A percentile compares a stretch with the other conserved stretches of the same genome.
These are phyloP conservation scores for Leavenworthia alabamica DNA, from an alignment of 345 rosid genomes.

Conservation along the genomic window DNA sequence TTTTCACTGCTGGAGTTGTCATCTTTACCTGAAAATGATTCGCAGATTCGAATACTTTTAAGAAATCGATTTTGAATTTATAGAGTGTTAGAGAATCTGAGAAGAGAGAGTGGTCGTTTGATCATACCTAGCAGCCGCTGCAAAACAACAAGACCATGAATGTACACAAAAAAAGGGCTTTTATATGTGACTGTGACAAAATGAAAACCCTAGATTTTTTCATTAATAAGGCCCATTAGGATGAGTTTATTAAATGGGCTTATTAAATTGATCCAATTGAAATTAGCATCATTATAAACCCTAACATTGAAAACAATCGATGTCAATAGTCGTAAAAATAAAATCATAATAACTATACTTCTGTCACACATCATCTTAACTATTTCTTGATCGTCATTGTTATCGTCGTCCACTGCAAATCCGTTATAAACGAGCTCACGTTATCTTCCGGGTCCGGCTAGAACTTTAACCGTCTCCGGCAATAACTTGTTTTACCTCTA, in stretches of 20 bases:
- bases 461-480: constrained; percentile 25
- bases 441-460: constrained; percentile 4
- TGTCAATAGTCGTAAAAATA: no score
- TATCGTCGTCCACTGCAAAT: constrained; percentile 25
- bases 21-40: constrained; percentile 8
- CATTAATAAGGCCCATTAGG: background rate
- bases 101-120: background rate
- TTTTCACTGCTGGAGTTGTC: constrained; percentile 30
- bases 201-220: constrained; percentile 3
- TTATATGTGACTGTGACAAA: background rate
- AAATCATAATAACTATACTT: no score
- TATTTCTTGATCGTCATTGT: constrained; percentile 24
- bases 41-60: background rate
- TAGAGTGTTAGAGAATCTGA: background rate
- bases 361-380: no score
- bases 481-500: background rate
- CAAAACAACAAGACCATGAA: background rate
- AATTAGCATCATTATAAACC: background rate
- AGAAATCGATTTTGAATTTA: background rate
- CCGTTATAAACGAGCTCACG: constrained; percentile 7
- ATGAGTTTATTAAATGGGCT: background rate
- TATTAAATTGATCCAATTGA: background rate
- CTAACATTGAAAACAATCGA: no score
- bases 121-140: constrained; percentile 24
- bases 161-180: background rate